Base-by-base conservation (phyloP, 2,329 filamentous ascomycete genomes). In the Nannizzia gypsea region DNA sequence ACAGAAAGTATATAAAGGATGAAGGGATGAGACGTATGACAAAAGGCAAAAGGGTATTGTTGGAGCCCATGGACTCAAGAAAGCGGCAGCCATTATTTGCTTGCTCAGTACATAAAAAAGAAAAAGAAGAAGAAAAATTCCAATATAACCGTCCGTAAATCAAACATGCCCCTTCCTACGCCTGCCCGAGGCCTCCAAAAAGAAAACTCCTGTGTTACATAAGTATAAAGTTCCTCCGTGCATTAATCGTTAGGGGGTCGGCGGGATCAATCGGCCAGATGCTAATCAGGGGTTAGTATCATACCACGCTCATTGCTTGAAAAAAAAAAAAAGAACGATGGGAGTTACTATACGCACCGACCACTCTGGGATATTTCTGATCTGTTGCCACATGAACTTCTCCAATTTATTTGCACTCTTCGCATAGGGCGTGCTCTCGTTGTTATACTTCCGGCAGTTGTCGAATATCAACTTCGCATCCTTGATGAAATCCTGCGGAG, bases 381-480 rank as follows among this genome's bases (percentile, higher is more conserved):
- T 90, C 74, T 92, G 89, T 72, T 85, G 81, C 89, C 90, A 96
- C 91, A 97, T 95, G 70, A 85, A 95, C 74, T 93, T 95, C 70
- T 87, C 93, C 46, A 99, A 79, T 70, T 93, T 93, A 71, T 90
- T 95, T 44, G 93, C 93, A 60, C 87, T 90, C 77, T 99, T 99
- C 24, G 90, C 90, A 71, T 99, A 99, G 0, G 90, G 87, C 0
- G 92, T 99, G 48, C 80, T 95, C 76, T 96, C 92, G 67, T 92
- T 95, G 70, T 99, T 99, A 78, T 97, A 99, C 69, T 88, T 87
- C 65, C 91, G 85, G 73, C 93, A 99, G 72, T 99, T 99, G 71
- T 91, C 84, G 68, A 95, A 96, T 65, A 99, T 85, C 68, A 97
- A 82, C 69, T 85, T 86, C 8, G 91, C 89, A 71, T 99, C 93